These are phyloP conservation scores for Phytophthora lateralis DNA, from an alignment of 352 stramenopile genomes.

Conservation along the genomic window DNA sequence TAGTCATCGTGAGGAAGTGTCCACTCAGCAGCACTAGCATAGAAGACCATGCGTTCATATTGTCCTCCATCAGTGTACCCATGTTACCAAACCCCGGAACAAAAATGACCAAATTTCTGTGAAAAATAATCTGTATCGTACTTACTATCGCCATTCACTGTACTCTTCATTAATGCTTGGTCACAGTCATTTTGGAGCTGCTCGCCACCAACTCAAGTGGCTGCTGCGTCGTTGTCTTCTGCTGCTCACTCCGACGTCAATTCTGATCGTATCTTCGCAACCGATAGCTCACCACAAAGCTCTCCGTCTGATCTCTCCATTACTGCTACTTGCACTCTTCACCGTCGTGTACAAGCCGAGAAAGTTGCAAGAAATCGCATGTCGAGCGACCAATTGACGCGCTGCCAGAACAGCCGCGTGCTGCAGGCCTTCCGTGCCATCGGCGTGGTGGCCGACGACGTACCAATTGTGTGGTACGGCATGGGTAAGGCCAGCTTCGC, in stretches of 20 bases:
- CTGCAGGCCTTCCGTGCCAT: constrained; percentile 92
- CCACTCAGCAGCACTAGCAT: constrained; percentile 8
- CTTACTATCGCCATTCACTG: neutral
- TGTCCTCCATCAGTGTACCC: constrained; percentile 10
- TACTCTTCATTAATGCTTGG: constrained; percentile 10
- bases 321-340: constrained; percentile 12
- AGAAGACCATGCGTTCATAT: constrained; percentile 7
- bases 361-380: constrained; percentile 25
- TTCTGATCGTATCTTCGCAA: constrained; percentile 2
- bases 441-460: constrained; percentile 85
- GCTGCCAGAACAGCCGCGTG: constrained; percentile 71
- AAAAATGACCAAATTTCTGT: constrained; percentile 2
- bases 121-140: neutral
- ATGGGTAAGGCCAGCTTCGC: constrained; percentile 91
- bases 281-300: constrained; percentile 6
- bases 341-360: neutral
- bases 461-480: constrained; percentile 87
- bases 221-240: constrained; percentile 1
- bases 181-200: constrained; percentile 64
- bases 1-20: neutral
- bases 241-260: constrained; percentile 9
- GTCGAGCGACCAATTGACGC: constrained; percentile 43
- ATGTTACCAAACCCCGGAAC: constrained; percentile 5
- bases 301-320: constrained; percentile 6
- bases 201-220: constrained; percentile 17